Percentiles rank a stretch among this genome's conserved stretches.
These are phyloP conservation scores for Exophiala sideris DNA, from an alignment of 2,329 filamentous ascomycete genomes.

Conservation along the genomic window DNA sequence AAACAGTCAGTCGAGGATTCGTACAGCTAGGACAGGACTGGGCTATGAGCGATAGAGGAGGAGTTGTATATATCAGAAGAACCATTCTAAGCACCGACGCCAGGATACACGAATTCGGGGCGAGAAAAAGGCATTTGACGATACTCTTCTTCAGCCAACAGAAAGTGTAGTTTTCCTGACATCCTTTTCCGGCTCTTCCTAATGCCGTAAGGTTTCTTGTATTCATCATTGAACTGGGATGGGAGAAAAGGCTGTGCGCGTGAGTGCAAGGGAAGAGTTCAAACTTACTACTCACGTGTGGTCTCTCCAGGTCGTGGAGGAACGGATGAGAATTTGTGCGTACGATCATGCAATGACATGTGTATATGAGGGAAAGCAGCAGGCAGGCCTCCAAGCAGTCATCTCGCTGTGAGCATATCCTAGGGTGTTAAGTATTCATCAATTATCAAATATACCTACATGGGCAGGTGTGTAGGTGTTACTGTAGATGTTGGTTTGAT, in stretches of 20 bases:
- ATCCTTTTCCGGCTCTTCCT: conserved; percentile 34
- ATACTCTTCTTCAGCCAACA: conserved; percentile 13
- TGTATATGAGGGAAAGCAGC: too few relatives aligned
- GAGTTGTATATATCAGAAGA: conserved; percentile 24
- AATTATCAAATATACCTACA: too few relatives aligned
- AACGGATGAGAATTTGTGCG: background rate
- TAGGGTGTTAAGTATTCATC: too few relatives aligned
- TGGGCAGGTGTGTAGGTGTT: too few relatives aligned
- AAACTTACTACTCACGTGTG: background rate
- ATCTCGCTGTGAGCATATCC: too few relatives aligned
- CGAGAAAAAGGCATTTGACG: conserved; percentile 26
- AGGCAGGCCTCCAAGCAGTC: too few relatives aligned
- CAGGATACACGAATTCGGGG: conserved; percentile 8
- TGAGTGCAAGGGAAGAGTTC: background rate
- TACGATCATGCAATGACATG: too few relatives aligned
- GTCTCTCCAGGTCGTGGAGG: too few relatives aligned
- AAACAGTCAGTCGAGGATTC: too few relatives aligned
- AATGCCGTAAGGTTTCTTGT: conserved; percentile 29
- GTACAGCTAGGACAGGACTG: too few relatives aligned
- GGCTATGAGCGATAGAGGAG: background rate
- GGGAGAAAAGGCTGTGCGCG: background rate
- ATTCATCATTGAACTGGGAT: conserved; percentile 24
- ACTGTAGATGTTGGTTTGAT: too few relatives aligned
- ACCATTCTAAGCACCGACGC: conserved; percentile 32
- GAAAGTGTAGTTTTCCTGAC: background rate